These are phyloP conservation scores for Macrophomina phaseolina DNA, from an alignment of 2,329 filamentous ascomycete species.

Conservation along the genomic window DNA sequence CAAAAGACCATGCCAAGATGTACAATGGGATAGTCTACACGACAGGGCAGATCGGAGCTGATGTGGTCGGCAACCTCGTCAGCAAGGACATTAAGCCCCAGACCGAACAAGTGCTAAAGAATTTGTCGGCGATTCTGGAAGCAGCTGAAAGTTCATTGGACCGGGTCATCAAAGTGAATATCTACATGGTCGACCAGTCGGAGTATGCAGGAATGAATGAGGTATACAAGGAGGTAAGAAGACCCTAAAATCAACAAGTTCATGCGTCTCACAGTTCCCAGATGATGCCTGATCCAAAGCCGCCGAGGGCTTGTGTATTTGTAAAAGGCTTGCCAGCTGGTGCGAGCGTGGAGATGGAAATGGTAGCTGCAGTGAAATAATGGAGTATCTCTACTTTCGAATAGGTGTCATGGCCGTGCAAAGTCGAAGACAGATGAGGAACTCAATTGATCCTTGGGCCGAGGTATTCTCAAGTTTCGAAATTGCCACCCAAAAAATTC, in stretches of 20 bases:
- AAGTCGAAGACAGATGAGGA: not conserved
- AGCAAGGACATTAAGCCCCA: conserved; percentile 20
- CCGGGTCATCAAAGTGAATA: conserved; percentile 40
- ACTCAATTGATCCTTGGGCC: not conserved
- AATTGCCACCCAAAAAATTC: conserved; percentile 13
- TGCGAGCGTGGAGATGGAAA: conserved; percentile 25
- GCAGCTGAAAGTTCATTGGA: conserved; percentile 36
- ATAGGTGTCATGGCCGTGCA: conserved; percentile 13
- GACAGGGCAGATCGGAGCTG: conserved; percentile 16
- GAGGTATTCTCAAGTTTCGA: not conserved
- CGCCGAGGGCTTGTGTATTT: conserved; percentile 26
- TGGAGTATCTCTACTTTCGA: not conserved
- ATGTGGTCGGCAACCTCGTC: conserved; percentile 11
- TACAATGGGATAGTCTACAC: conserved; percentile 10
- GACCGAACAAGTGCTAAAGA: conserved; percentile 34
- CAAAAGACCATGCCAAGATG: conserved; percentile 14
- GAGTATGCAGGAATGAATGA: conserved; percentile 43
- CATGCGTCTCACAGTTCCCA: not conserved
- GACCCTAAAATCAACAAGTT: too few relatives aligned
- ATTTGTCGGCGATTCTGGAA: conserved; percentile 39
- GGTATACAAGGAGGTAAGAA: conserved; percentile 35
- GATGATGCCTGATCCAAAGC: conserved; percentile 28
- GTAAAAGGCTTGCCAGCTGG: conserved; percentile 26
- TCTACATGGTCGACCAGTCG: conserved; percentile 39
- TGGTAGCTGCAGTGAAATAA: conserved; percentile 25